Evolutionary conservation across 257 asterid species (phyloP).

Genomic region (Solanum piurae): DNA sequence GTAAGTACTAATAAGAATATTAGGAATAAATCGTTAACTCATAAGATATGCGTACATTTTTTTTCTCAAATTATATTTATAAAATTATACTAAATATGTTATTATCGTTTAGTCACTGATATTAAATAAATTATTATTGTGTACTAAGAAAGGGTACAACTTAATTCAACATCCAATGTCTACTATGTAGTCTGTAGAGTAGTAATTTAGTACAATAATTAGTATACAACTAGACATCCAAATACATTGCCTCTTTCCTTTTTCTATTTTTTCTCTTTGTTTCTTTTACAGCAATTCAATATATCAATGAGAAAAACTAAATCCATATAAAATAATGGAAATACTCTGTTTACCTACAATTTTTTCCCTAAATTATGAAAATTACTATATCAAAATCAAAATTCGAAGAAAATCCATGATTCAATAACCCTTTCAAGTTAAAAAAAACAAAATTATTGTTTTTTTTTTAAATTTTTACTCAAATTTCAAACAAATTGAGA

Average conservation of each 20-base stretch:
- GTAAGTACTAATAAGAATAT: not conserved
- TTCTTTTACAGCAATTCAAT: not conserved
- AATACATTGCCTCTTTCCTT: not conserved
- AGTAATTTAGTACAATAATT: not conserved
- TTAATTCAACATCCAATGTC: not conserved
- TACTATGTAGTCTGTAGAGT: not conserved
- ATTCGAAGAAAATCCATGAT: not conserved
- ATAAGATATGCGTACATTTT: not conserved
- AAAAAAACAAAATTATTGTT: not conserved
- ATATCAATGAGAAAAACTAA: not conserved
- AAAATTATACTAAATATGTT: too few relatives aligned
- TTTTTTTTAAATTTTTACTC: not conserved
- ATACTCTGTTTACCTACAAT: not conserved
- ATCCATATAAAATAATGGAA: not conserved
- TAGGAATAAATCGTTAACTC: not conserved
- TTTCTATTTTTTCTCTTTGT: not conserved
- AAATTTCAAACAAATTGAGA: not conserved
- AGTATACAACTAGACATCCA: not conserved
- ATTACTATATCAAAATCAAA: not conserved
- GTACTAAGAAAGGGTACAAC: not conserved
- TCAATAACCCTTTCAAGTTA: not conserved
- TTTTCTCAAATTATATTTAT: too few relatives aligned
- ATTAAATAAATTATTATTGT: not conserved
- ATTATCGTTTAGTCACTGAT: too few relatives aligned
- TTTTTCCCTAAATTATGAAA: not conserved